These are phyloP conservation scores for Oryza coarctata DNA, from an alignment of 176 grass and related monocot genomes.

Conservation along the genomic window DNA sequence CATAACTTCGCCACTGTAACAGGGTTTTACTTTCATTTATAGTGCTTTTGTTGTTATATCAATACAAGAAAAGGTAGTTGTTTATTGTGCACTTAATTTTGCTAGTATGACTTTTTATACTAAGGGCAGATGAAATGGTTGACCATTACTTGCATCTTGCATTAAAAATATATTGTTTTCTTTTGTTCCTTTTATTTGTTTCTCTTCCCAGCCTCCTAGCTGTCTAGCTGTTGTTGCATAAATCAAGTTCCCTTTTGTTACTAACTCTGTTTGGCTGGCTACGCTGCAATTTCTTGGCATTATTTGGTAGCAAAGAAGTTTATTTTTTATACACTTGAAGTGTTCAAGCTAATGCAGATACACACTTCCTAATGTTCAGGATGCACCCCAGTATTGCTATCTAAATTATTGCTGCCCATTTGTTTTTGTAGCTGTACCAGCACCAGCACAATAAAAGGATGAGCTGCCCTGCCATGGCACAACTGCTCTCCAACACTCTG, in stretches of 20 bases:
- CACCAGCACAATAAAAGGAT: conserved; percentile 99
- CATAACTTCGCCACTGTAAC: background rate
- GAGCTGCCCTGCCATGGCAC: conserved; percentile 96
- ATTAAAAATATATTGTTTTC: no score
- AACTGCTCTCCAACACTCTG: conserved; percentile 88
- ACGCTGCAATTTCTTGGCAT: background rate
- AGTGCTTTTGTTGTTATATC: background rate
- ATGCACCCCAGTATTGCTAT: background rate
- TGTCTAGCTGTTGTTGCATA: background rate
- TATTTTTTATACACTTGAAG: background rate
- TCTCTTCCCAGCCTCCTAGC: background rate
- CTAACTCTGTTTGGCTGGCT: background rate
- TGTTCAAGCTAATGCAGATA: background rate
- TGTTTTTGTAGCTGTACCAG: conserved; percentile 76
- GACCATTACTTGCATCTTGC: background rate
- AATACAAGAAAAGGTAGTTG: background rate
- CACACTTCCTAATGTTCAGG: background rate
- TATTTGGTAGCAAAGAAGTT: background rate
- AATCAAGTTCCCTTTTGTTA: background rate
- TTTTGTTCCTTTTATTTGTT: background rate
- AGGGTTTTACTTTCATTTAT: background rate
- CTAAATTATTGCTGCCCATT: background rate
- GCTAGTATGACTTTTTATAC: background rate
- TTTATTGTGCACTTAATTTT: background rate
- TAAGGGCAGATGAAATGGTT: background rate